phyloP scores from a whole-genome alignment of 1,284 basidiomycete genomes.

The Coniophora puteana region DNA sequence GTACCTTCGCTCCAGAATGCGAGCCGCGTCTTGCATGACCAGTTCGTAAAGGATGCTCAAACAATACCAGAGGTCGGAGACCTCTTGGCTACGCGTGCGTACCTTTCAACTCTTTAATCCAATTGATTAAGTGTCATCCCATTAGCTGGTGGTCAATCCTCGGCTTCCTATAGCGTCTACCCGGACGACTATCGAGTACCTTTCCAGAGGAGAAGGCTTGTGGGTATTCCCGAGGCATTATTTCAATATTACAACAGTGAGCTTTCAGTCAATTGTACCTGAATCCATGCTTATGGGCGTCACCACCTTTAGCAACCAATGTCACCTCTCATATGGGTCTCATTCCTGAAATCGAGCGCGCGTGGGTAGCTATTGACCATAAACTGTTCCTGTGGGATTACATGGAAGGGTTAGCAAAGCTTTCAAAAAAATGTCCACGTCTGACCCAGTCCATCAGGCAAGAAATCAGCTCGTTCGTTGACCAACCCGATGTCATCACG shows the following conservation, averaged over 20 bases:
- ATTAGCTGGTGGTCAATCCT: slow-evolving; percentile 60
- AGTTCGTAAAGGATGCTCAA: slow-evolving; percentile 67
- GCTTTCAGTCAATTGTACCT: slow-evolving; percentile 18
- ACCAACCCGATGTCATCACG: slow-evolving; percentile 89
- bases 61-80: slow-evolving; percentile 72
- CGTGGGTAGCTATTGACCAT: slow-evolving; percentile 95
- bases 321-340: slow-evolving; percentile 82
- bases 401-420: slow-evolving; percentile 65
- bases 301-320: slow-evolving; percentile 46
- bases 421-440: background rate
- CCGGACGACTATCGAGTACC: slow-evolving; percentile 78
- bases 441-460: slow-evolving; percentile 36
- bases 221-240: slow-evolving; percentile 78
- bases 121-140: slow-evolving; percentile 7
- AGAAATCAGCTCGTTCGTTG: slow-evolving; percentile 85
- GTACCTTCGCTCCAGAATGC: slow-evolving; percentile 61
- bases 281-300: slow-evolving; percentile 13
- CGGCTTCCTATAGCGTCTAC: slow-evolving; percentile 71
- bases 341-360: slow-evolving; percentile 90
- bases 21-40: slow-evolving; percentile 61
- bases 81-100: slow-evolving; percentile 51
- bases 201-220: slow-evolving; percentile 74
- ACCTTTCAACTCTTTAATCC: background rate
- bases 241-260: slow-evolving; percentile 80
- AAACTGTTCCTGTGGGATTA: slow-evolving; percentile 98